phyloP scores from a whole-genome alignment of 768 basidiomycete genomes.

The Jaapia argillacea region DNA sequence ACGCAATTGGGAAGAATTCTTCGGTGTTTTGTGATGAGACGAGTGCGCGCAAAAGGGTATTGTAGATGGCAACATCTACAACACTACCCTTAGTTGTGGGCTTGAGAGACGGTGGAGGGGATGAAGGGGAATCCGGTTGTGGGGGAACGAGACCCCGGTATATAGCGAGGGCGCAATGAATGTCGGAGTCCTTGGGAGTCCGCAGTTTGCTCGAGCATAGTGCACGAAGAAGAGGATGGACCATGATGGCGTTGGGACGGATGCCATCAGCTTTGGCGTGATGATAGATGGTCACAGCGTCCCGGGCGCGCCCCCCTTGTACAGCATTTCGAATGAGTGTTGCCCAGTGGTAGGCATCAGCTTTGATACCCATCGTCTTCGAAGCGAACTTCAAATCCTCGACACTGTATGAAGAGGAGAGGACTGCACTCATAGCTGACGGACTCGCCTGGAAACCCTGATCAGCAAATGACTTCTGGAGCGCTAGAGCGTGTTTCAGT shows the following conservation, averaged over 20 bases:
- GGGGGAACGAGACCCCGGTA: conserved; percentile 36
- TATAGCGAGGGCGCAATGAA: conserved; percentile 45
- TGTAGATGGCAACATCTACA: conserved; percentile 42
- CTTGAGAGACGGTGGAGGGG: not conserved
- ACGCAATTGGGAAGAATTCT: conserved; percentile 37
- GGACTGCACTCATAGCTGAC: conserved; percentile 28
- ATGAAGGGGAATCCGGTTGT: not conserved
- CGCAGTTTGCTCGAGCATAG: conserved; percentile 32
- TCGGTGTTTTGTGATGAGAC: conserved; percentile 29
- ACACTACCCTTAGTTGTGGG: too few species aligned
- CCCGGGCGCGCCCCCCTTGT: conserved; percentile 23
- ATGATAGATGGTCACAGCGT: conserved; percentile 42
- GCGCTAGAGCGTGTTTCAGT: too few species aligned
- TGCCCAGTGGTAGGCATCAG: conserved; percentile 33
- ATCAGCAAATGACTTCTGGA: not conserved
- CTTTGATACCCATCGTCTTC: conserved; percentile 27
- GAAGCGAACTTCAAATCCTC: conserved; percentile 34
- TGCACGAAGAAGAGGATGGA: conserved; percentile 43
- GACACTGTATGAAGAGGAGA: conserved; percentile 29
- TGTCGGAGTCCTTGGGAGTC: conserved; percentile 25
- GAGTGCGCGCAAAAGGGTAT: conserved; percentile 24
- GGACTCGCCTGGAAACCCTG: conserved; percentile 21
- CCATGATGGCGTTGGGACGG: conserved; percentile 36
- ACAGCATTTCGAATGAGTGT: conserved; percentile 43
- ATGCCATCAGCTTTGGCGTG: conserved; percentile 33